A percentile compares a stretch with the other conserved stretches of the same genome.
These are phyloP conservation scores for Lecanosticta acicola DNA, from an alignment of 2,329 filamentous ascomycete species.

Conservation along the genomic window DNA sequence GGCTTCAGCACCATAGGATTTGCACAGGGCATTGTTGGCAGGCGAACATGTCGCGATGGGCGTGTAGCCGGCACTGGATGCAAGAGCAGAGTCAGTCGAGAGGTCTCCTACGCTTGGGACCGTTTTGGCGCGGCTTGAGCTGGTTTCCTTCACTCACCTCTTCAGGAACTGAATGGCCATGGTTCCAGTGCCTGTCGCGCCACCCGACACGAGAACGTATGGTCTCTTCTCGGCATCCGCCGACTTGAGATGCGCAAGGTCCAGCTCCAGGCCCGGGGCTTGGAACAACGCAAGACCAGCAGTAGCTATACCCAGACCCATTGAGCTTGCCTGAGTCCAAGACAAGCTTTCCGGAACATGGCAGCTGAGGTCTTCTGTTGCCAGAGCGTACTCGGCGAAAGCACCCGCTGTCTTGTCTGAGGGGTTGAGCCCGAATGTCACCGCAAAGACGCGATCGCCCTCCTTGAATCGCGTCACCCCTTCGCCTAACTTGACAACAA, in stretches of 20 bases:
- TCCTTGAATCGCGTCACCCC: conserved; percentile 31
- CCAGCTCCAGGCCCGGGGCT: not conserved
- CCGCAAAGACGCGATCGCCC: not conserved
- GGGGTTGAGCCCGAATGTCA: not conserved
- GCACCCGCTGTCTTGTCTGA: conserved; percentile 2
- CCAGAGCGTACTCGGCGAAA: not conserved
- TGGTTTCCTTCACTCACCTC: conserved; percentile 19
- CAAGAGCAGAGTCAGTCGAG: not conserved
- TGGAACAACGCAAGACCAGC: not conserved
- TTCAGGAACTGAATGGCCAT: conserved; percentile 42
- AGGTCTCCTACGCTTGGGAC: not conserved
- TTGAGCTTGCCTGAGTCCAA: not conserved
- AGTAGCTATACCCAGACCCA: not conserved
- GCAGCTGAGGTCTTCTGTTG: not conserved
- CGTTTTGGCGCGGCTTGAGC: not conserved
- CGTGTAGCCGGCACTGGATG: conserved; percentile 34
- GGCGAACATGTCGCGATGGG: conserved; percentile 45
- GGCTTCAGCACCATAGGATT: conserved; percentile 39
- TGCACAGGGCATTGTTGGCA: conserved; percentile 40
- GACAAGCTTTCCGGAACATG: not conserved
- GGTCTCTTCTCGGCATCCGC: not conserved
- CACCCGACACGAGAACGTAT: conserved; percentile 43
- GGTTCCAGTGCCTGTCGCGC: conserved; percentile 41
- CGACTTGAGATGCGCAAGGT: not conserved
- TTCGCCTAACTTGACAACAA: conserved; percentile 46